Conservation (phyloP, 2,329 filamentous ascomycete genomes). For the Pseudogymnoascus sp. region DNA sequence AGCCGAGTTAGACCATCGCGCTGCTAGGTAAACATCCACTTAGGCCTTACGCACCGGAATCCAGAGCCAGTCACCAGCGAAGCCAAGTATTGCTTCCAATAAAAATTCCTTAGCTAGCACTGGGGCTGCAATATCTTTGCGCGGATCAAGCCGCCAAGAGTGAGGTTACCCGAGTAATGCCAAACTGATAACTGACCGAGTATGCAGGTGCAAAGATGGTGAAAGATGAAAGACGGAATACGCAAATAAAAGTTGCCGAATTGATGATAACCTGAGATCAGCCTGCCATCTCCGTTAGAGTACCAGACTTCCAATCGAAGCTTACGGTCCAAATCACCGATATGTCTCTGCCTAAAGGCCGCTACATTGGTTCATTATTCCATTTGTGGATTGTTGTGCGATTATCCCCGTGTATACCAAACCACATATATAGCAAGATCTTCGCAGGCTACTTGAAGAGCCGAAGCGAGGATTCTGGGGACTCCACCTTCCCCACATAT, state of each 20-base stretch:
- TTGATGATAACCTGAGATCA: neutral
- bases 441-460: neutral
- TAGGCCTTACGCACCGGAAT: neutral
- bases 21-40: neutral
- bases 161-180: neutral
- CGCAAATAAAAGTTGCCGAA: neutral
- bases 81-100: neutral
- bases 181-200: neutral
- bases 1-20: neutral
- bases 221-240: neutral
- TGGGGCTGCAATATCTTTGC: neutral
- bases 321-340: neutral
- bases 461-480: neutral
- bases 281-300: neutral
- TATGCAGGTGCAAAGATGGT: neutral
- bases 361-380: neutral
- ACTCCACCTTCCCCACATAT: constrained; percentile 4
- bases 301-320: neutral
- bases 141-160: neutral
- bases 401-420: neutral
- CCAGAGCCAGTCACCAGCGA: neutral
- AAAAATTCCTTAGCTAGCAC: neutral
- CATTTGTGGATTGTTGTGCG: neutral
- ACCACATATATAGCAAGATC: neutral
- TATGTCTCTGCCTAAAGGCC: neutral